Conservation (phyloP, 2,329 filamentous ascomycete genomes). For the Claviceps sorghi region DNA sequence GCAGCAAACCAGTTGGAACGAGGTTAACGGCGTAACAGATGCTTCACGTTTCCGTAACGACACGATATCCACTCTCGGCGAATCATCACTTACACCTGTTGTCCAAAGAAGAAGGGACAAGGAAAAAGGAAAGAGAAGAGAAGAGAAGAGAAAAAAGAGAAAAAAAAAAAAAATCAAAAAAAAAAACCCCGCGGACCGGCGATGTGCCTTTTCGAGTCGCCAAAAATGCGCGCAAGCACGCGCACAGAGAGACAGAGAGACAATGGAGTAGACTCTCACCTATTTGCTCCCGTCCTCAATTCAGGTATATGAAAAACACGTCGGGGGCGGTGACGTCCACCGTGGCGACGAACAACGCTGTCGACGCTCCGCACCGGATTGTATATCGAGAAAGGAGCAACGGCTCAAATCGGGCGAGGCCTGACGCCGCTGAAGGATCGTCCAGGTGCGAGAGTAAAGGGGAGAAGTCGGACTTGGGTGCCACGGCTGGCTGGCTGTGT, state of each 20-base stretch:
- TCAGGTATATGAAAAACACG: conserved; percentile 6
- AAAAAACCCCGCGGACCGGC: neutral
- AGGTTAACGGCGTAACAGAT: neutral
- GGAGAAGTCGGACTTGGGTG: conserved; percentile 1
- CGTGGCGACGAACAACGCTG: conserved; percentile 9
- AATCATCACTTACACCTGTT: neutral
- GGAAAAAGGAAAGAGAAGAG: too few relatives aligned
- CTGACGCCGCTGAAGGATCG: conserved; percentile 1
- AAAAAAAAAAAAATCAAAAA: too few relatives aligned
- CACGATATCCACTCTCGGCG: neutral
- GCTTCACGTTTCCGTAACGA: neutral
- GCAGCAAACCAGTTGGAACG: neutral
- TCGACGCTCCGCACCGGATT: conserved; percentile 13
- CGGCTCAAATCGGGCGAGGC: neutral
- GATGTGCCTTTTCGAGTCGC: neutral
- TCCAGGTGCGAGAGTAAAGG: conserved; percentile 6
- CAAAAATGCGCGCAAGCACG: neutral
- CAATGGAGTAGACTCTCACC: neutral
- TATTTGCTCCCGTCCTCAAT: neutral
- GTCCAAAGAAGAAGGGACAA: too few relatives aligned
- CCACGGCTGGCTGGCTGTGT: neutral
- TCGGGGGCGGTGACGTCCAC: conserved; percentile 12
- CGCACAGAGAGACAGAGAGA: neutral
- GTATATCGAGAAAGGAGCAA: neutral
- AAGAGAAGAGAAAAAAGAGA: too few relatives aligned